These are phyloP conservation scores for Dactylis glomerata DNA, from an alignment of 176 grass and related monocot species.

Conservation along the genomic window DNA sequence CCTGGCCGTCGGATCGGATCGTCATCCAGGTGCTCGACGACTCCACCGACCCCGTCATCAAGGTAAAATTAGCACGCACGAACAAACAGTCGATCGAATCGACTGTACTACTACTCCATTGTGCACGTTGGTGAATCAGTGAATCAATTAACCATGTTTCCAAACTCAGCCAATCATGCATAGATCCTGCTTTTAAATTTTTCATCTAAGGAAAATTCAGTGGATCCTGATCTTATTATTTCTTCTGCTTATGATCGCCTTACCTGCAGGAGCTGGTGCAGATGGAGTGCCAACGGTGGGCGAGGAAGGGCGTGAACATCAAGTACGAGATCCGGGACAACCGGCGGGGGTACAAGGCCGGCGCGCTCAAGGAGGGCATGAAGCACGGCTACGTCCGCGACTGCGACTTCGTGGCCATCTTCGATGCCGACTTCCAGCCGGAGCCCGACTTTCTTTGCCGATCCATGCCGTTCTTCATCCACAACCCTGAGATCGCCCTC, in stretches of 20 bases:
- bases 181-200: not conserved
- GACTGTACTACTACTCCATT: too few species aligned
- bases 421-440: constrained; percentile 95
- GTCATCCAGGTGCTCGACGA: constrained; percentile 86
- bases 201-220: not conserved
- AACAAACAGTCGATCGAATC: not conserved
- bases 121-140: too few species aligned
- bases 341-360: constrained; percentile 90
- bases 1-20: constrained; percentile 66
- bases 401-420: constrained; percentile 78
- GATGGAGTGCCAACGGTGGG: constrained; percentile 58
- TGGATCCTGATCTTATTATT: not conserved
- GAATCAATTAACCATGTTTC: not conserved
- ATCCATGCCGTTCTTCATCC: constrained; percentile 73
- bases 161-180: not conserved
- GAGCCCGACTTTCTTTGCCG: constrained; percentile 69
- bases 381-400: constrained; percentile 66
- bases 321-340: constrained; percentile 79
- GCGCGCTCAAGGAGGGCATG: constrained; percentile 83
- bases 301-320: constrained; percentile 79
- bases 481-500: constrained; percentile 77
- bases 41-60: constrained; percentile 63
- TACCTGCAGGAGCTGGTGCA: constrained; percentile 60
- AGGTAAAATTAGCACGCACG: constrained; percentile 26
- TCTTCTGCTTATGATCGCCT: not conserved